phyloP scores from a whole-genome alignment of 345 rosid species.

The Erysimum cheiranthoides region DNA sequence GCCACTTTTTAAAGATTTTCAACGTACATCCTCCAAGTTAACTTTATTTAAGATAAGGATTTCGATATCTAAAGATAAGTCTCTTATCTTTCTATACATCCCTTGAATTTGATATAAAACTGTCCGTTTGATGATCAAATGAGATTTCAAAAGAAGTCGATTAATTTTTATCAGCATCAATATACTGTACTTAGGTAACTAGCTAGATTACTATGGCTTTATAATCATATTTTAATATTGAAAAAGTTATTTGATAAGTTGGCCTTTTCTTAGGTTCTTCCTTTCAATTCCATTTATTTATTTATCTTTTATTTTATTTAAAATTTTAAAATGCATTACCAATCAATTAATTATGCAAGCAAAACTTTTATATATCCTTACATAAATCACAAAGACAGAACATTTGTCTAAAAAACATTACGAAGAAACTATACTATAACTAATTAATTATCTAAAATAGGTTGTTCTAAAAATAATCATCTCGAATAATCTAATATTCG shows the following conservation, averaged over 20 bases:
- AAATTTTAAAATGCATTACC: neutral
- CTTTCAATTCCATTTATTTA: neutral
- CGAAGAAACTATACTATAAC: constrained; percentile 8
- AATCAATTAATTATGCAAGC: neutral
- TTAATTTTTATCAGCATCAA: neutral
- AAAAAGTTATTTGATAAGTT: neutral
- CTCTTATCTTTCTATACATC: neutral
- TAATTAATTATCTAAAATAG: constrained; percentile 10
- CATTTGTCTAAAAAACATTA: constrained; percentile 27
- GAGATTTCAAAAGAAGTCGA: neutral
- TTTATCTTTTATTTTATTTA: neutral
- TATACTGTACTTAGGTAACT: neutral
- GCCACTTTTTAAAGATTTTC: neutral
- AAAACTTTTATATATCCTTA: constrained; percentile 7
- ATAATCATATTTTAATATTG: neutral
- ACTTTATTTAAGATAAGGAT: neutral
- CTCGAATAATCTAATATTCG: neutral
- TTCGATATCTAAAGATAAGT: neutral
- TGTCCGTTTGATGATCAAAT: neutral
- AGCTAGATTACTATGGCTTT: neutral
- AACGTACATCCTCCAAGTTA: neutral
- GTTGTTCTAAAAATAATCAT: neutral
- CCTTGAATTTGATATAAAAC: neutral
- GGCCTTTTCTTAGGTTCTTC: neutral
- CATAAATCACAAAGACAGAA: constrained; percentile 18